Conservation (phyloP, 257 asterid genomes). For the Anisodus tanguticus region DNA sequence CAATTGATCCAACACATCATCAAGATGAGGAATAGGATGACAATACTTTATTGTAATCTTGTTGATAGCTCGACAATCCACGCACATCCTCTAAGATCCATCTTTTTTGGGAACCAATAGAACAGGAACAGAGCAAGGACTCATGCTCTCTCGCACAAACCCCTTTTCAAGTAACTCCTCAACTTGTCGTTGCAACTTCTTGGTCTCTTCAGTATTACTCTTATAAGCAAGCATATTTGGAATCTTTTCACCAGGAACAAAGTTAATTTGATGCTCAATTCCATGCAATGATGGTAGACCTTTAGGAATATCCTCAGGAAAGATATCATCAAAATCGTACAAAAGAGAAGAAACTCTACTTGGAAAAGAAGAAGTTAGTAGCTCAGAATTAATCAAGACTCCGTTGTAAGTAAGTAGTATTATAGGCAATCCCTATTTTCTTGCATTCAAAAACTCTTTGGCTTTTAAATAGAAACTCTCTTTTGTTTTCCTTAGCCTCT, state of each 20-base stretch:
- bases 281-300: neutral
- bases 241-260: neutral
- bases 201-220: neutral
- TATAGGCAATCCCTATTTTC: neutral
- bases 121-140: too few relatives aligned
- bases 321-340: neutral
- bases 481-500: too few relatives aligned
- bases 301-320: neutral
- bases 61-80: neutral
- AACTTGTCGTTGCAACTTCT: neutral
- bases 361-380: neutral
- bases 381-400: neutral
- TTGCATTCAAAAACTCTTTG: neutral
- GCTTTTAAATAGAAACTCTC: neutral
- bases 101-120: too few relatives aligned
- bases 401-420: neutral
- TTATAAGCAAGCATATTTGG: neutral
- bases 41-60: neutral
- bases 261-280: neutral
- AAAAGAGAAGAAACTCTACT: neutral
- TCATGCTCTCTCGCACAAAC: too few relatives aligned
- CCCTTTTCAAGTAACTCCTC: neutral
- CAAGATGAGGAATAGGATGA: neutral
- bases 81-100: neutral
- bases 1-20: neutral